phyloP scores from a whole-genome alignment of 305 asterid species.

The Fraxinus nigra region DNA sequence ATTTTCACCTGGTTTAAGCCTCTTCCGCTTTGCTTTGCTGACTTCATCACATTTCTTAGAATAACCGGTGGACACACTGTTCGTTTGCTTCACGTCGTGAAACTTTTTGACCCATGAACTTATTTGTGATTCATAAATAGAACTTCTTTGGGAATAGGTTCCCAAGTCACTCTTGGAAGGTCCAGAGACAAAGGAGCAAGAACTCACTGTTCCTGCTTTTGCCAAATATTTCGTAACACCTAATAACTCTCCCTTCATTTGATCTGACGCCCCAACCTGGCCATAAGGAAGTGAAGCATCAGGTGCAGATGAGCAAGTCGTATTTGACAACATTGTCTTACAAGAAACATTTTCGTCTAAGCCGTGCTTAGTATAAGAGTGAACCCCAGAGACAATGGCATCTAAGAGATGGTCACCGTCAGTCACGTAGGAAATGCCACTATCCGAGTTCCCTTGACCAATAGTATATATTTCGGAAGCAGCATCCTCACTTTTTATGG shows the following conservation, averaged over 20 bases:
- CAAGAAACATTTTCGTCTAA: constrained; percentile 57
- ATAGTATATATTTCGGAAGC: constrained; percentile 34
- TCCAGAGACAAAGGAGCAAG: constrained; percentile 38
- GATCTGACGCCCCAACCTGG: constrained; percentile 43
- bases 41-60: constrained; percentile 64
- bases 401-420: constrained; percentile 67
- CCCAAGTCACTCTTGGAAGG: constrained; percentile 49
- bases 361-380: constrained; percentile 30
- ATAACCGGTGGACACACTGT: constrained; percentile 61
- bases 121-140: constrained; percentile 61
- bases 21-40: constrained; percentile 62
- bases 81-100: constrained; percentile 46
- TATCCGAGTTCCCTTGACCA: constrained; percentile 45
- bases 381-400: constrained; percentile 57
- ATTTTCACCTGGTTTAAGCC: constrained; percentile 89
- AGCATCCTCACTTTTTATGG: constrained; percentile 33
- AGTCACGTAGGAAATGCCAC: constrained; percentile 43
- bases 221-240: constrained; percentile 48
- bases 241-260: constrained; percentile 51
- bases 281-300: constrained; percentile 44
- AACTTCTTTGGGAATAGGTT: constrained; percentile 53
- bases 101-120: constrained; percentile 71
- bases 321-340: constrained; percentile 50
- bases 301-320: constrained; percentile 48
- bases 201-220: constrained; percentile 44